Percentiles rank a stretch among this genome's conserved stretches.
Evolutionary conservation across 2,329 filamentous ascomycete species (phyloP).

Genomic region (Trichoderma afroharzianum): DNA sequence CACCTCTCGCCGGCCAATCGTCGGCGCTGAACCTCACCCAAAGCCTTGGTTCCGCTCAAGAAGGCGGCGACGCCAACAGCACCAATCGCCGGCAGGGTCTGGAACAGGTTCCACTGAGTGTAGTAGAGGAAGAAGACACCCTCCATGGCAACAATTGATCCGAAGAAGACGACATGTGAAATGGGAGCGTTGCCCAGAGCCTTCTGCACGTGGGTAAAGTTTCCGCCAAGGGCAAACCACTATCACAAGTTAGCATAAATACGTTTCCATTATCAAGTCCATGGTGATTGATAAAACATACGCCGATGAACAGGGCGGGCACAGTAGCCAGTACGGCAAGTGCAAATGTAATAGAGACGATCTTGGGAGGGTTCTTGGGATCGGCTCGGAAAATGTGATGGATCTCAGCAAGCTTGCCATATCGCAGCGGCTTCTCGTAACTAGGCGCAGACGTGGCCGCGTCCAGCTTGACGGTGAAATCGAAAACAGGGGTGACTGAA

Average conservation of each 20-base stretch:
- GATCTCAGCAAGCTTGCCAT: conserved; percentile 80
- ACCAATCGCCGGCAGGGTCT: conserved; percentile 71
- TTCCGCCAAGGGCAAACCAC: conserved; percentile 82
- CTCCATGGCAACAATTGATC: conserved; percentile 83
- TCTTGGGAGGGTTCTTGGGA: conserved; percentile 72
- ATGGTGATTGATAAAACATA: conserved; percentile 32
- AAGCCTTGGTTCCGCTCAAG: conserved; percentile 81
- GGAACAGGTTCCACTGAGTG: conserved; percentile 85
- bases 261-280: neutral
- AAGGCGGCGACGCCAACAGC: conserved; percentile 69
- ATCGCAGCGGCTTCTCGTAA: conserved; percentile 70
- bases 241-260: conserved; percentile 36
- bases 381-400: conserved; percentile 84
- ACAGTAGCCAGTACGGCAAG: conserved; percentile 69
- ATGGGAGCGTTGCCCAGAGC: conserved; percentile 74
- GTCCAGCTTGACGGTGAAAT: conserved; percentile 64
- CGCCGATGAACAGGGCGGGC: conserved; percentile 66
- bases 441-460: conserved; percentile 55
- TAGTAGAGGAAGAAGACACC: conserved; percentile 95
- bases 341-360: conserved; percentile 76
- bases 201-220: conserved; percentile 71
- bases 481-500: conserved; percentile 68
- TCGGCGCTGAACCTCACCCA: conserved; percentile 88
- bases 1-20: conserved; percentile 70
- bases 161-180: conserved; percentile 80